These are phyloP conservation scores for Xylariales sp. DNA, from an alignment of 2,329 filamentous ascomycete genomes.

Conservation along the genomic window DNA sequence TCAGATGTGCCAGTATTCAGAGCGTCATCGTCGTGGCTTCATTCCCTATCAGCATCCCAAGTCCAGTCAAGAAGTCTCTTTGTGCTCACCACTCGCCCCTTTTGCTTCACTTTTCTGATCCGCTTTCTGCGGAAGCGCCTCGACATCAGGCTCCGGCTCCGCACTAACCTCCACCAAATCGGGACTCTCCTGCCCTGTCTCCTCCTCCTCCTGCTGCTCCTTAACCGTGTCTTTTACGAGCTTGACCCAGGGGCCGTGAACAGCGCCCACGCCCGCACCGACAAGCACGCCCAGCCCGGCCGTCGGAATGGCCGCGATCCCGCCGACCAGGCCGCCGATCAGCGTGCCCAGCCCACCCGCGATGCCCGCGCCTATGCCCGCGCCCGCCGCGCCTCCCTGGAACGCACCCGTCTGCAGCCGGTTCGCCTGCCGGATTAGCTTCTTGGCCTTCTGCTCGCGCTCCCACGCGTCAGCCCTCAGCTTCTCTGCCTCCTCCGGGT, in stretches of 20 bases:
- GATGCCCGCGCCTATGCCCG: slow-evolving; percentile 26
- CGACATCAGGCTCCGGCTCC: no score
- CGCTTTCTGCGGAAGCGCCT: no score
- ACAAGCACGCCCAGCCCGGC: slow-evolving; percentile 24
- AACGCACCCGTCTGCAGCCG: slow-evolving; percentile 26
- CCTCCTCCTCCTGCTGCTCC: slow-evolving; percentile 8
- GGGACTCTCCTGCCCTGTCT: no score
- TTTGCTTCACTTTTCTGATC: no score
- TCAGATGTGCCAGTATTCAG: no score
- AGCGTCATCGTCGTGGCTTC: no score
- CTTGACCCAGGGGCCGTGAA: slow-evolving; percentile 28
- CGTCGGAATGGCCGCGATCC: slow-evolving; percentile 24
- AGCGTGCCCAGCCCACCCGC: slow-evolving; percentile 24
- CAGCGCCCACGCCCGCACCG: slow-evolving; percentile 24
- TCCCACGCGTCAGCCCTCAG: slow-evolving; percentile 20
- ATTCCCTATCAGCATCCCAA: no score
- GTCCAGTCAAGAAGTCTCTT: no score
- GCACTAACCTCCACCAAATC: no score
- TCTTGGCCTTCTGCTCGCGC: slow-evolving; percentile 23
- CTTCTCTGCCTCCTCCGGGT: slow-evolving; percentile 21
- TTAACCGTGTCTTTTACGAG: slow-evolving; percentile 18
- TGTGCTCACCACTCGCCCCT: no score
- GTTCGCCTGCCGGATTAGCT: slow-evolving; percentile 23
- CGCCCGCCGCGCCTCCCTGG: slow-evolving; percentile 26
- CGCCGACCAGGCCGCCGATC: slow-evolving; percentile 23